Evolutionary conservation across 208 protist species (phyloP).

Genomic region (Leishmania tarentolae): DNA sequence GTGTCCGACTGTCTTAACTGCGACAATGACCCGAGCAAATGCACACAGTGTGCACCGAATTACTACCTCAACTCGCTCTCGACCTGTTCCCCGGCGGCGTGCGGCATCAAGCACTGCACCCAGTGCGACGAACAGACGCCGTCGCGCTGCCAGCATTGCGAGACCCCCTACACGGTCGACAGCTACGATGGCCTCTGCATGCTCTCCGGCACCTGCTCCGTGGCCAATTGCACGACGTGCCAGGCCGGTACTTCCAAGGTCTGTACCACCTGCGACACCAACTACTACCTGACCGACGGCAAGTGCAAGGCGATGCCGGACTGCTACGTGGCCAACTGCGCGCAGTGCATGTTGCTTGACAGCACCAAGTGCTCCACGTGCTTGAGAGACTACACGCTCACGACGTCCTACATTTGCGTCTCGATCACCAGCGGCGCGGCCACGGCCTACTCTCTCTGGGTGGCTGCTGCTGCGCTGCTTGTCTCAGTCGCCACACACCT

Average conservation of each 20-base stretch:
- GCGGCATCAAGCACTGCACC: slow-evolving; percentile 12
- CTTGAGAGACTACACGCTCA: slow-evolving; percentile 4
- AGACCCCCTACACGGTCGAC: not conserved
- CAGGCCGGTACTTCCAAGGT: not conserved
- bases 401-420: slow-evolving; percentile 4
- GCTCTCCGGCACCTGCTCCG: slow-evolving; percentile 5
- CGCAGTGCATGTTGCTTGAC: slow-evolving; percentile 10
- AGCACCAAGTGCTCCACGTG: slow-evolving; percentile 17
- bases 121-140: slow-evolving; percentile 6
- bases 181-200: not conserved
- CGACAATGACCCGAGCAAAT: slow-evolving; percentile 3
- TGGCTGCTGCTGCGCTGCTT: slow-evolving; percentile 8
- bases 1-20: slow-evolving; percentile 8
- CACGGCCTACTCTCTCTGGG: not conserved
- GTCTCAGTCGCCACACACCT: not conserved
- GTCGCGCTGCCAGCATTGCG: slow-evolving; percentile 3
- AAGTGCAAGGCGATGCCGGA: not conserved
- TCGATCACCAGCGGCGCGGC: slow-evolving; percentile 4
- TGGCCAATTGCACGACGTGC: slow-evolving; percentile 15
- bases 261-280: slow-evolving; percentile 2
- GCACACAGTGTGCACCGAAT: not conserved
- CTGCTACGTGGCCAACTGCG: slow-evolving; percentile 17
- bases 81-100: slow-evolving; percentile 7
- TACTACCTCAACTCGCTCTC: slow-evolving; percentile 6
- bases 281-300: slow-evolving; percentile 14